Evolutionary conservation across 495 filamentous ascomycete species (phyloP), one percentile per base, ranked within the genome.

Genomic region (Mytilinidion resinicola): DNA sequence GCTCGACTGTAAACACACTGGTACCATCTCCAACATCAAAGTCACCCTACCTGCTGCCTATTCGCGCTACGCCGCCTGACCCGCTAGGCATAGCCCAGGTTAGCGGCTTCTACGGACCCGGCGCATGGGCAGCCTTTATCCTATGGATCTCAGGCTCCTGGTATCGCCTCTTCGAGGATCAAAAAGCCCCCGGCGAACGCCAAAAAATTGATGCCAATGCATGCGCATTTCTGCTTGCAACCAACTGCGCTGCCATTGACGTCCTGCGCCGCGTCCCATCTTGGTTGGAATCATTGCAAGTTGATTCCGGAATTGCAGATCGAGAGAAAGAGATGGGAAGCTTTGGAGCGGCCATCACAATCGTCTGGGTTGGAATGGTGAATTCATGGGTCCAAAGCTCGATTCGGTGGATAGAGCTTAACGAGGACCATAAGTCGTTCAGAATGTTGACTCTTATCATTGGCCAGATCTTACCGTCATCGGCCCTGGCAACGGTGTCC

Each of bases 41-140:
- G 3, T 30, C 6, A 30, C 6, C 6, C 25, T 30, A 30, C 25
- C 2, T 30, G 25, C 39, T 42, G 39, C 17, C 39, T 2, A 42
- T 42, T 8, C 17, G 4, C 12, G 2, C 39, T 4, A 42, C 39
- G 4, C 39, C 39, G 9, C 47, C 47, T 4, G 56, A 59, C 25
- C 56, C 37, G 4, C 30, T 52, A 7, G 56, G 56, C 11, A 52
- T 59, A 1, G 7, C 56, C 1, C n/a, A 9, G 3, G 49, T 59
- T 3, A 53, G 48, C 48, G 56, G 56, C n/a, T 52, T 59, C 49
- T 59, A 59, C 36, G 56, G 56, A 1, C 56, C 47, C 8, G 56
- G 56, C 6, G 34, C 56, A n/a, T 59, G 47, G 34, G 36, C 56
- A 1, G 56, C 14, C 17, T 59, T 46, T 35, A 39, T 12, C 34